phyloP scores from a whole-genome alignment of 2,329 filamentous ascomycete genomes.

The Trichoderma citrinoviride region DNA sequence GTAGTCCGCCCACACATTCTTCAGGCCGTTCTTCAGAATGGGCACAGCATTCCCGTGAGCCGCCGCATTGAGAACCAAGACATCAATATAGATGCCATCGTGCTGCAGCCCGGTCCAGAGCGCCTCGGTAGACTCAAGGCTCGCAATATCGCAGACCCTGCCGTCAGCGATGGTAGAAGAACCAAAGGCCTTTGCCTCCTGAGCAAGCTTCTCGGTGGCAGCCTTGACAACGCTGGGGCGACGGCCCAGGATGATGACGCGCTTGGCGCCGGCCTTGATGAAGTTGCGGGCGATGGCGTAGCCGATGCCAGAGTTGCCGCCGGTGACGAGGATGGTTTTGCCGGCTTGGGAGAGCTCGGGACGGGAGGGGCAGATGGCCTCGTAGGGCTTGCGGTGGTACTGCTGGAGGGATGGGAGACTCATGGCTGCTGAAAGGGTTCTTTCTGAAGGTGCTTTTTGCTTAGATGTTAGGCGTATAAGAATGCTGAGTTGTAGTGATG shows the following conservation, averaged over 20 bases:
- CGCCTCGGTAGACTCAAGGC: constrained; percentile 23
- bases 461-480: neutral
- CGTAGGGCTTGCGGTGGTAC: constrained; percentile 36
- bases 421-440: neutral
- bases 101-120: constrained; percentile 33
- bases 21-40: constrained; percentile 21
- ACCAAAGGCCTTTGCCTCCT: constrained; percentile 22
- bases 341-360: constrained; percentile 42
- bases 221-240: constrained; percentile 26
- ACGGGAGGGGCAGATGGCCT: constrained; percentile 36
- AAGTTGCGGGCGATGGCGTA: constrained; percentile 61
- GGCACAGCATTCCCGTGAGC: constrained; percentile 13
- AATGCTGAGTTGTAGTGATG: neutral
- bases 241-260: constrained; percentile 42
- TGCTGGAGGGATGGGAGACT: constrained; percentile 8
- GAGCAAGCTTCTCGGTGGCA: constrained; percentile 24
- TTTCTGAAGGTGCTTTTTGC: too few relatives aligned
- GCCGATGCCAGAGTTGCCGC: constrained; percentile 62
- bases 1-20: constrained; percentile 22
- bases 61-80: constrained; percentile 33
- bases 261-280: constrained; percentile 37
- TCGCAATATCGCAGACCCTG: constrained; percentile 29
- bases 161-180: constrained; percentile 24
- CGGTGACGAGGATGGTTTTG: constrained; percentile 62
- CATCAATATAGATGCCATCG: constrained; percentile 29